Base-by-base conservation (phyloP, 768 basidiomycete species). In the Neoboletus subvelutipes region DNA sequence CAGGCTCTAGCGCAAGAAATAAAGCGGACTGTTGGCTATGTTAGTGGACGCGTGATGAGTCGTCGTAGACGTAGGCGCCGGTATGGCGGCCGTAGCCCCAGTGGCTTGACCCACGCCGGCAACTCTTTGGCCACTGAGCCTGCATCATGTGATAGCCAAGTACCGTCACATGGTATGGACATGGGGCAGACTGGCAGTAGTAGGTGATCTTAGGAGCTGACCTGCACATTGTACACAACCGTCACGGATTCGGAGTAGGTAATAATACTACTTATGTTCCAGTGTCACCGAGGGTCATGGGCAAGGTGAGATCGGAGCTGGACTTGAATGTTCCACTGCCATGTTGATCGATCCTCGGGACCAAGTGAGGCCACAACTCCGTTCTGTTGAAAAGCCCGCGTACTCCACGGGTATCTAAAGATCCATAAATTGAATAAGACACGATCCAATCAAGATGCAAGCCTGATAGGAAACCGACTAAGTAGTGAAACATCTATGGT, bases 401-500 rank as follows among this genome's bases (percentile, higher is more conserved):
- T 18, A 29, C 22, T 33, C 48, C 26, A 39, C 8, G 12, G 24
- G 12, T 11, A 7, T 40, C n/a, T 9, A 26, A 43, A 36, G 13
- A 26, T 8, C 24, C 13, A 34, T 49, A 48, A 52, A 51, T 20
- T 20, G 11, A 53, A 55, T 47, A 53, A 52, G 37, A 48, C 42
- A 59, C 39, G 10, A 37, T 26, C 49, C 42, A 10, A 29, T 15
- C 54, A 46, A 41, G 53, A 56, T 34, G 11, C 53, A 51, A 52
- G 65, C 60, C 18, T 41, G 42, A 28, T 8, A 26, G 20, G 24
- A n/a, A 3, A 45, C 36, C 20, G 48, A 58, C 50, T 55, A n/a
- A n/a, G n/a, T n/a, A 64, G 41, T 45, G 39, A 50, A 52, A 54
- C 50, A 49, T n/a, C 11, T 69, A 70, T 61, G 13, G 41, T 69